Base-by-base conservation (phyloP, 345 rosid genomes). In the Pistacia integerrima region DNA sequence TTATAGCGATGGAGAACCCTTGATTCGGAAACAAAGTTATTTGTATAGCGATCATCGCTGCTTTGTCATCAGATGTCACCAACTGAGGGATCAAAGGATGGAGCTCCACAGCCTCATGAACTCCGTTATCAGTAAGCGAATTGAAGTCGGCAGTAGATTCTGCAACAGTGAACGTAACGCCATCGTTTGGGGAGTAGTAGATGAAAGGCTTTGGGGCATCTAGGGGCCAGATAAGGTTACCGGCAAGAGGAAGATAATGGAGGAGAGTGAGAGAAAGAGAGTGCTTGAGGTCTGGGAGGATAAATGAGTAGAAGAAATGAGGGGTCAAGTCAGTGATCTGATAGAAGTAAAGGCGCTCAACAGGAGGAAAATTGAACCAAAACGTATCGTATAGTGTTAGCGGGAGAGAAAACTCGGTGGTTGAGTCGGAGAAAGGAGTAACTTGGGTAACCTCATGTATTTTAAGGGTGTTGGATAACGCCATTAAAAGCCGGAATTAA, bases 321-420 rank as follows among this genome's bases (percentile, higher is more conserved):
- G 75, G 77, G 48, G 86, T 72, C 58, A 77, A 69, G 13, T 74
- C 20, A 28, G 80, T 14, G 67, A 85, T 70, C 35, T 9, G 30
- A 77, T 77, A 84, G 81, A 85, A 85, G 71, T 84, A 77, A 76
- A 87, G 77, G 46, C 82, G 84, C 18, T 87, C 72, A 0, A 80
- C 83, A 1, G 84, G 88, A 9, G 18, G n/a, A 5, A 82, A 69
- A 0, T 80, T 76, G 44, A 88, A 72, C 80, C 83, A 82, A 28
- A 72, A 51, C 0, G 69, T 62, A 22, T 86, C 87, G 8, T 77
- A 81, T 16, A 38, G 67, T 2, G 86, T 78, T 55, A 83, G 70
- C 0, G 88, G 88, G 4, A 84, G 67, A 18, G 77, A 38, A 60
- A 74, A 72, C 18, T 73, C 71, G 63, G 66, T 49, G 28, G 67